Base-by-base conservation (phyloP, 306 rosid genomes). In the Cicer pinnatifidum region DNA sequence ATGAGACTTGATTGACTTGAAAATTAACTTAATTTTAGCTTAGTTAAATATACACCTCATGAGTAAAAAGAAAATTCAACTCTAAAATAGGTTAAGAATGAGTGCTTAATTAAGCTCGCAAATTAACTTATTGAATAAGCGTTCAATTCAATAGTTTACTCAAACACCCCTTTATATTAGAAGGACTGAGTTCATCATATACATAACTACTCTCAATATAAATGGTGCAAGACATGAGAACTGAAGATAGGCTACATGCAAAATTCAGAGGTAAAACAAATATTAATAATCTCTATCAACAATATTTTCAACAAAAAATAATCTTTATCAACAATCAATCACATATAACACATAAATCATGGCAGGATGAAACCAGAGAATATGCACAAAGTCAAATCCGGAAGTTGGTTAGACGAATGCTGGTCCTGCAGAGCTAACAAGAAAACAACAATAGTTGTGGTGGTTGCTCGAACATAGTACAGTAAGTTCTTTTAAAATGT, bases 121-220 rank as follows among this genome's bases (percentile, higher is more conserved):
- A 6, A 37, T 33, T 5, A 59, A 7, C 44, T 33, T 12, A 57
- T 57, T 57, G 39, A 57, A 57, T 57, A 57, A 0, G 63, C 63
- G 3, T 23, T 11, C 23, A 57, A 23, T 28, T 11, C 1, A 11
- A 57, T 23, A 2, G 7, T 19, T 46, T n/a, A 5, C 1, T 16
- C 10, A 58, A 59, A 28, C 17, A 58, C 13, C 0, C 40, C 43
- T 59, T 48, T 38, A 69, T 47, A 44, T 33, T 37, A 23, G 46
- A 54, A 46, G 23, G 13, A 39, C 19, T 39, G 7, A 45, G 72
- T 73, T 76, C 69, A 15, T 76, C 69, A 15, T 38, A 43, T 39
- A 23, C 63, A 46, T 68, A 17, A 58, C 64, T 11, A 54, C 43
- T 67, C 15, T 35, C 12, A 9, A 17, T 33, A 35, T 39, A 56